Conservation (phyloP, 169 alveolate species). For the Plasmodium adleri region DNA sequence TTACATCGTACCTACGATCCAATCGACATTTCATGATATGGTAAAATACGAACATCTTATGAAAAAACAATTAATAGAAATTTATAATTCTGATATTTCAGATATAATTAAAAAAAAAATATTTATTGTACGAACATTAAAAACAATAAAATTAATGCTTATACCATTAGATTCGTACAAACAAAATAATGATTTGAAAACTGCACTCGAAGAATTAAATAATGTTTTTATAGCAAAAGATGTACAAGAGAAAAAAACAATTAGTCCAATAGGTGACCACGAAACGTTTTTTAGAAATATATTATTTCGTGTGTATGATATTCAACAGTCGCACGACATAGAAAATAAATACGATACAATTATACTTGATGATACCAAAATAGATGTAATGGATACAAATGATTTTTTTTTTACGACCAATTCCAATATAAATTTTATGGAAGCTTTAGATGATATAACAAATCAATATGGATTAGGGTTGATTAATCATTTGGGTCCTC, state of each 20-base stretch:
- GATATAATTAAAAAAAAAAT: conserved; percentile 12
- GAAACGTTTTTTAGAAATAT: neutral
- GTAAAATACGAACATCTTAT: conserved; percentile 47
- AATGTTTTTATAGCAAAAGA: neutral
- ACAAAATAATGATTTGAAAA: conserved; percentile 14
- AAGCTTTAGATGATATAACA: conserved; percentile 8
- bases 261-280: neutral
- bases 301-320: neutral
- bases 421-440: neutral
- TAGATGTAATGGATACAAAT: conserved; percentile 1
- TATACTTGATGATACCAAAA: neutral
- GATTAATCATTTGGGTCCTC: conserved; percentile 7
- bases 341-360: neutral
- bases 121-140: conserved; percentile 13
- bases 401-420: conserved; percentile 25
- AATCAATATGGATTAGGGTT: conserved; percentile 1
- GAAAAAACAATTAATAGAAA: conserved; percentile 14
- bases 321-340: neutral
- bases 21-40: conserved; percentile 1
- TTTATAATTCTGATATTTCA: conserved; percentile 18
- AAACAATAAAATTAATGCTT: conserved; percentile 16
- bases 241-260: neutral
- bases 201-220: conserved; percentile 9
- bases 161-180: conserved; percentile 1
- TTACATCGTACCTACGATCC: neutral